Conservation (phyloP, 305 asterid species). For the Rubia balearica region DNA sequence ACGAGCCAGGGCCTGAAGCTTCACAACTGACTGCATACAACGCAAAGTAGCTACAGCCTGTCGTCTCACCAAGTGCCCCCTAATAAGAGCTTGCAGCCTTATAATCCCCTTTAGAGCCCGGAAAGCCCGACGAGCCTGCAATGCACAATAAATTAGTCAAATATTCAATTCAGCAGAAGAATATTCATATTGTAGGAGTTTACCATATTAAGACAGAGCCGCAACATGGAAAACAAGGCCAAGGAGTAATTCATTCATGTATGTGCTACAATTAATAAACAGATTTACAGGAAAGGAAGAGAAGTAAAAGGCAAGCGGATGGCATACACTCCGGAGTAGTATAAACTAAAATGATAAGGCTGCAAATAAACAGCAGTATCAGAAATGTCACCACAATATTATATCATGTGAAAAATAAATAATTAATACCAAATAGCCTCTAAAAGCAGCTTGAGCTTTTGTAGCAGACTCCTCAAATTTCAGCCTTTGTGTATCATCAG, state of each 20-base stretch:
- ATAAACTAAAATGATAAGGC: background rate
- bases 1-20: slow-evolving; percentile 79
- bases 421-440: slow-evolving; percentile 76
- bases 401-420: background rate
- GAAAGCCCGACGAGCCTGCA: slow-evolving; percentile 97
- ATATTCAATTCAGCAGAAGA: no score
- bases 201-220: background rate
- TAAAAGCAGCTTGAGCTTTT: slow-evolving; percentile 77
- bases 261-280: background rate
- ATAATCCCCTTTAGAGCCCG: slow-evolving; percentile 90
- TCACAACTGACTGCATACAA: slow-evolving; percentile 80
- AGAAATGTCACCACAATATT: background rate
- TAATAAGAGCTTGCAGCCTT: slow-evolving; percentile 94
- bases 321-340: background rate
- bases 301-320: background rate
- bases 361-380: background rate
- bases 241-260: background rate
- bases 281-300: background rate
- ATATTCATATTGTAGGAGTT: no score
- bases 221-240: background rate
- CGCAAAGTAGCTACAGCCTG: slow-evolving; percentile 86
- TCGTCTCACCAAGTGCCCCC: slow-evolving; percentile 95
- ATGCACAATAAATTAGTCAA: background rate
- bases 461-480: slow-evolving; percentile 72
- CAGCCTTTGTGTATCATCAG: slow-evolving; percentile 43